Base-by-base conservation (phyloP, 2,329 filamentous ascomycete genomes). In the Aspergillus pseudotamarii region DNA sequence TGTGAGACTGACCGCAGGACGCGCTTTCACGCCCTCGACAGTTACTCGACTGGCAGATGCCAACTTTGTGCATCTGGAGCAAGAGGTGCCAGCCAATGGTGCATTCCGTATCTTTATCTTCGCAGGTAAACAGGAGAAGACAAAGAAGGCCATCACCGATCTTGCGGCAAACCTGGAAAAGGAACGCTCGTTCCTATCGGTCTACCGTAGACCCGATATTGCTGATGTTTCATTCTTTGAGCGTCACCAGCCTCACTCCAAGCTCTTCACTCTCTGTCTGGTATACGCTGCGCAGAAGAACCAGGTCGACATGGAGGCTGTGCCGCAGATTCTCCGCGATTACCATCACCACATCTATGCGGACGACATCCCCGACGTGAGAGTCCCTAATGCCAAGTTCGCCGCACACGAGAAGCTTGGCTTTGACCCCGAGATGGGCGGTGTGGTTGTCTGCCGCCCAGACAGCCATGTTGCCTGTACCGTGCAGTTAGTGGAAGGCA, bases 351-450 rank as follows among this genome's bases (percentile, higher is more conserved):
- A 95, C 71, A 83, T 97, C 41, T 97, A 96, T 72, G 91, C 93
- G 1, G 94, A 97, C 71, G 93, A 97, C 76, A 84, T 91, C 55
- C 89, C 87, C 81, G 91, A 95, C 74, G 82, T 85, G 50, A 83
- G 87, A 8, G 89, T 92, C 0, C 88, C 90, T 0, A 82, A 89
- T 23, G 89, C 91, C 1, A 84, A 83, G 69, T 92, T 90, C 6
- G 84, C 91, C 3, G 92, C 92, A 6, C 94, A 97, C 77, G 89
- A 89, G 48, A 97, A 96, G 84, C 90, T 96, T 84, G 94, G 94
- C 0, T 76, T 97, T 30, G 86, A 90, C 67, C 82, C 90, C 72
- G 87, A 91, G 65, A 85, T 82, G 65, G 93, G 93, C 12, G 93
- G 90, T 61, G 86, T 97, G 2, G 89, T 96, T 1, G 90, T 97